phyloP scores from a whole-genome alignment of 257 asterid species.

The Leonotis leonurus region DNA sequence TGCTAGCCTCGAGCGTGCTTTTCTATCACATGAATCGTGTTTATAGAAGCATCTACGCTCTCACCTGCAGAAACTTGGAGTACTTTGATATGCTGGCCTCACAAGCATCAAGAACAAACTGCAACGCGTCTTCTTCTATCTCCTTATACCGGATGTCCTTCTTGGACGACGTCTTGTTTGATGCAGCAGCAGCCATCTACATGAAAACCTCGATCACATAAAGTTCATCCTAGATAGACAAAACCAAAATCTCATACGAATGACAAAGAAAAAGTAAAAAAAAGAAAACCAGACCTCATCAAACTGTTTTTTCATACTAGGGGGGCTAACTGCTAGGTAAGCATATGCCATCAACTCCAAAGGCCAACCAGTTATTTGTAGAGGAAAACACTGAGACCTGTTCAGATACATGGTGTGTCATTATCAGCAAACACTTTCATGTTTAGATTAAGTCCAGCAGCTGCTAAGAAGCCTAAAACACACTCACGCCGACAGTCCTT shows the following conservation, averaged over 20 bases:
- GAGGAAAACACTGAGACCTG: slow-evolving; percentile 77
- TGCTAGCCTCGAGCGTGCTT: too few species aligned
- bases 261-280: background rate
- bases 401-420: background rate
- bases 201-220: too few species aligned
- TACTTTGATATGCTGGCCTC: slow-evolving; percentile 80
- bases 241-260: too few species aligned
- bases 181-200: slow-evolving; percentile 93
- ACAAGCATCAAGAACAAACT: slow-evolving; percentile 63
- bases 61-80: slow-evolving; percentile 87
- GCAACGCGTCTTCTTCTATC: slow-evolving; percentile 80
- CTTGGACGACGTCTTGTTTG: slow-evolving; percentile 55
- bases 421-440: background rate
- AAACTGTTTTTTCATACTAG: slow-evolving; percentile 60
- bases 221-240: too few species aligned
- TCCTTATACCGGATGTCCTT: slow-evolving; percentile 55
- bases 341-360: slow-evolving; percentile 92
- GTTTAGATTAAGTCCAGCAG: slow-evolving; percentile 1
- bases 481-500: slow-evolving; percentile 70
- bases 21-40: too few species aligned
- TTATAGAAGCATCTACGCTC: too few species aligned
- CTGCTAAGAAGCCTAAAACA: background rate
- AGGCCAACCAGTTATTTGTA: slow-evolving; percentile 94
- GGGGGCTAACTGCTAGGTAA: slow-evolving; percentile 84
- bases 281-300: slow-evolving; percentile 47